These are phyloP conservation scores for Astragalus glycyphyllos DNA, from an alignment of 306 rosid species.

Conservation along the genomic window DNA sequence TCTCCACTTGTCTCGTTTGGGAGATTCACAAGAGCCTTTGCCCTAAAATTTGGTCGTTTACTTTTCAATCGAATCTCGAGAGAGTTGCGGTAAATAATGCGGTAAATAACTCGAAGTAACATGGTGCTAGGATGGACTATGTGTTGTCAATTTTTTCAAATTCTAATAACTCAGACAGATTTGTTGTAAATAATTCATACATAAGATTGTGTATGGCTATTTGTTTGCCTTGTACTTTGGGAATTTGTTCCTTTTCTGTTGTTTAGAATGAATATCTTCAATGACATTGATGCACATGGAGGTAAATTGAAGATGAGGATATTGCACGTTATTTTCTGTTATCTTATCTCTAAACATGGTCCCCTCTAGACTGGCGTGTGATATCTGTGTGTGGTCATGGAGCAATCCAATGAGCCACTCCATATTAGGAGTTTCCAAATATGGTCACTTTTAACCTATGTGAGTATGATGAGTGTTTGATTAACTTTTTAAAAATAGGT, in stretches of 20 bases:
- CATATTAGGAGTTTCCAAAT: too few species aligned
- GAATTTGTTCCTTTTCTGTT: slow-evolving; percentile 6
- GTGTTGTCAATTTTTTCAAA: slow-evolving; percentile 41
- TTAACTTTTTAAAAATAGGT: too few species aligned
- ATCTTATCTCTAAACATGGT: background rate
- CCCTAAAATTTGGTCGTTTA: slow-evolving; percentile 47
- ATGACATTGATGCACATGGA: slow-evolving; percentile 13
- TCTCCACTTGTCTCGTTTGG: slow-evolving; percentile 90
- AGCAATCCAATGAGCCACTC: too few species aligned
- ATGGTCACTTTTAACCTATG: too few species aligned
- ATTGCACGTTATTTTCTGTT: background rate
- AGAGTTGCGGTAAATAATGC: slow-evolving; percentile 19
- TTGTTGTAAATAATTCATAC: slow-evolving; percentile 27
- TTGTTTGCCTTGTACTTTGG: slow-evolving; percentile 21
- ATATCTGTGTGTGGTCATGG: too few species aligned
- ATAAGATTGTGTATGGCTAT: slow-evolving; percentile 21
- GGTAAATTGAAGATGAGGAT: background rate
- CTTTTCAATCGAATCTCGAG: background rate
- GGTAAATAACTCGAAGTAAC: slow-evolving; percentile 11
- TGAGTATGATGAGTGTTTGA: too few species aligned
- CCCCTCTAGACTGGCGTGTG: too few species aligned
- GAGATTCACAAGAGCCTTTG: slow-evolving; percentile 92
- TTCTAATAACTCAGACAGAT: slow-evolving; percentile 41
- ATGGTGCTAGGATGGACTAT: slow-evolving; percentile 13
- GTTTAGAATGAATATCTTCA: slow-evolving; percentile 16